Percentiles rank a stretch among this genome's conserved stretches.
These are phyloP conservation scores for Xylaria bambusicola DNA, from an alignment of 495 filamentous ascomycete species.

Conservation along the genomic window DNA sequence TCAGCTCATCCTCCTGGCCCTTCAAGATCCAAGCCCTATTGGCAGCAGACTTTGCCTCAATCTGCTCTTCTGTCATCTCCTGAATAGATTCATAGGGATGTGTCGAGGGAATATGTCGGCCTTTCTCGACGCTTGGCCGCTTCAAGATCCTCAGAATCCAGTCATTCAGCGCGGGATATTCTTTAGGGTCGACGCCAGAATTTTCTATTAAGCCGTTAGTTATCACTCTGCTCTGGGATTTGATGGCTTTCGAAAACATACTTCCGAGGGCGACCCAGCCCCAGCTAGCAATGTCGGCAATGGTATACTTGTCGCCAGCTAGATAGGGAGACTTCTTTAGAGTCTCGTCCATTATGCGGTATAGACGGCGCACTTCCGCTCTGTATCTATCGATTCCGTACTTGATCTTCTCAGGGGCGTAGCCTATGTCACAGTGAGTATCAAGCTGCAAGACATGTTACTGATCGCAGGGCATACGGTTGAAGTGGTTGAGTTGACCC, in stretches of 20 bases:
- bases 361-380: slow-evolving; percentile 79
- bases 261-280: slow-evolving; percentile 64
- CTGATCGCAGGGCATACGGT: slow-evolving; percentile 40
- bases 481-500: slow-evolving; percentile 87
- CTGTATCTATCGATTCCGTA: slow-evolving; percentile 84
- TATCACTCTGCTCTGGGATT: background rate
- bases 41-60: slow-evolving; percentile 55
- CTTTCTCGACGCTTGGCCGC: slow-evolving; percentile 73
- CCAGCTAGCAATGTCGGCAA: slow-evolving; percentile 82
- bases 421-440: slow-evolving; percentile 41
- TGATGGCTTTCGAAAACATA: slow-evolving; percentile 23
- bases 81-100: slow-evolving; percentile 61
- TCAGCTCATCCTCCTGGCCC: slow-evolving; percentile 60
- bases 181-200: slow-evolving; percentile 72
- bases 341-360: slow-evolving; percentile 74
- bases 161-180: slow-evolving; percentile 70
- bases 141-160: slow-evolving; percentile 67
- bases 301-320: slow-evolving; percentile 76
- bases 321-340: slow-evolving; percentile 68
- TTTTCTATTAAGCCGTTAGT: slow-evolving; percentile 49
- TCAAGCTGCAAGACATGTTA: background rate
- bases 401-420: slow-evolving; percentile 82
- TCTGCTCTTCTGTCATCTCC: slow-evolving; percentile 42
- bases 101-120: slow-evolving; percentile 70
- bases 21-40: slow-evolving; percentile 61